phyloP scores from a whole-genome alignment of 2,329 filamentous ascomycete genomes.

The Cadophora luteo-olivacea region DNA sequence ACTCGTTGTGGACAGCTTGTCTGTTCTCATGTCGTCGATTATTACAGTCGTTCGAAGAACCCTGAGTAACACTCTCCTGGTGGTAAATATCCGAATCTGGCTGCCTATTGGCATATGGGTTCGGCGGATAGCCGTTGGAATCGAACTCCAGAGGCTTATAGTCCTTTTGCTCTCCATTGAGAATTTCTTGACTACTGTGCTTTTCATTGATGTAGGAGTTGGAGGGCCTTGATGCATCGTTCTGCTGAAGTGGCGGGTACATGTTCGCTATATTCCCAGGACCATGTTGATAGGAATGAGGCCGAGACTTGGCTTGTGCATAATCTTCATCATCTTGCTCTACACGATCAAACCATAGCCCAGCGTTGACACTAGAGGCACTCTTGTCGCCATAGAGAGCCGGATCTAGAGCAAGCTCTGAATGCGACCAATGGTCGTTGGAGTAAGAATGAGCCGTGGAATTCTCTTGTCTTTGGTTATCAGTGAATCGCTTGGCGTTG shows the following conservation, averaged over 20 bases:
- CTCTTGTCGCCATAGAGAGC: neutral
- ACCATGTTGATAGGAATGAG: too few species aligned
- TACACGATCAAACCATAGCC: conserved; percentile 4
- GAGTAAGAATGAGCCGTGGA: neutral
- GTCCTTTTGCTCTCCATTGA: neutral
- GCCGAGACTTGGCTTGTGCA: neutral
- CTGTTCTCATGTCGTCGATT: neutral
- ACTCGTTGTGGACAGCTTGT: neutral
- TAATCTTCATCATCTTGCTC: conserved; percentile 1
- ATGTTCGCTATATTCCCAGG: neutral
- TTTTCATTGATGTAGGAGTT: neutral
- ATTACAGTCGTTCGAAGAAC: neutral
- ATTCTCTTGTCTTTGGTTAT: neutral
- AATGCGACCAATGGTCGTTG: neutral
- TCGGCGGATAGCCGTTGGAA: neutral
- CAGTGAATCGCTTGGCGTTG: neutral
- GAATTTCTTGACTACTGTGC: neutral
- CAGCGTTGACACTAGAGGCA: neutral
- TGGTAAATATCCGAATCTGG: neutral
- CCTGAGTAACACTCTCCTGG: too few species aligned
- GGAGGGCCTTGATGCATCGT: neutral
- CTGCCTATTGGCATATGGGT: neutral
- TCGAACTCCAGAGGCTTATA: neutral
- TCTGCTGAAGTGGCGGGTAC: neutral
- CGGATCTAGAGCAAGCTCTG: neutral